phyloP scores from a whole-genome alignment of 1,139 yeast genomes.

The Petasospora fabianii region DNA sequence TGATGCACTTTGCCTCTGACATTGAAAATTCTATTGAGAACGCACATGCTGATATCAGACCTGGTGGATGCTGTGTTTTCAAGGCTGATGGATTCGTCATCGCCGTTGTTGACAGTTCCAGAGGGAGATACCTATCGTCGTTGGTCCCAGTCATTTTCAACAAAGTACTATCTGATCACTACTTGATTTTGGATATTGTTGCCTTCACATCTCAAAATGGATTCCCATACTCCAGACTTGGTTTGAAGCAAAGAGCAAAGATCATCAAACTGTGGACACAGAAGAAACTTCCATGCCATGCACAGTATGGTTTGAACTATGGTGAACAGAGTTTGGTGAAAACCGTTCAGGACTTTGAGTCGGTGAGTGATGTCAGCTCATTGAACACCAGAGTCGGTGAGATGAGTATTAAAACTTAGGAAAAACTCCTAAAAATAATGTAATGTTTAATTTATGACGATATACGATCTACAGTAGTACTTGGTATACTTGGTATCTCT shows the following conservation, averaged over 20 bases:
- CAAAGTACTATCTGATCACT: slow-evolving; percentile 76
- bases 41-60: slow-evolving; percentile 55
- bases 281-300: slow-evolving; percentile 38
- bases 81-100: slow-evolving; percentile 81
- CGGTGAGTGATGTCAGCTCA: slow-evolving; percentile 13
- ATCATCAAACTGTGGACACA: slow-evolving; percentile 54
- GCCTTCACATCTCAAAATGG: slow-evolving; percentile 68
- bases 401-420: not conserved
- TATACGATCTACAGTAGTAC: not conserved
- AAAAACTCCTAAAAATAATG: not conserved
- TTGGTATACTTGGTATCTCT: slow-evolving; percentile 1
- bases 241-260: slow-evolving; percentile 72
- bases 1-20: slow-evolving; percentile 87
- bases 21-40: slow-evolving; percentile 73
- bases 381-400: slow-evolving; percentile 8
- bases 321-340: slow-evolving; percentile 65
- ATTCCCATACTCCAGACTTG: slow-evolving; percentile 66
- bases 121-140: slow-evolving; percentile 53
- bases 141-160: slow-evolving; percentile 82
- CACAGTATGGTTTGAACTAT: slow-evolving; percentile 50
- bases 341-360: slow-evolving; percentile 47
- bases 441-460: not conserved
- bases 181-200: slow-evolving; percentile 79
- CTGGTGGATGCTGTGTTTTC: slow-evolving; percentile 68
- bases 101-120: slow-evolving; percentile 68